Conservation (phyloP, 805 yeast species). For the Teunomyces tritomae region DNA sequence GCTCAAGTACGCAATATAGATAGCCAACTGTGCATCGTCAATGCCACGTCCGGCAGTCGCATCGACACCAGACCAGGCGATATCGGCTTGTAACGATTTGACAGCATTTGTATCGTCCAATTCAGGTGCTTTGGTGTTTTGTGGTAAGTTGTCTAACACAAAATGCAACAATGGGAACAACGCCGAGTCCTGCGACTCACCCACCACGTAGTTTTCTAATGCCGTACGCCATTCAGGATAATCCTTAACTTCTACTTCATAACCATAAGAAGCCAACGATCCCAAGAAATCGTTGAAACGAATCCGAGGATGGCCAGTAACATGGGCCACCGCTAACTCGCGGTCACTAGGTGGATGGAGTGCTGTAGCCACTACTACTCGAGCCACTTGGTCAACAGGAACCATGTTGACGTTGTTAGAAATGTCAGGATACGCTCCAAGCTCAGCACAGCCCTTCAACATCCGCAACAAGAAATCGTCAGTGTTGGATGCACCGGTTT, state of each 20-base stretch:
- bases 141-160: constrained; percentile 89
- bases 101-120: constrained; percentile 83
- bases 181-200: constrained; percentile 72
- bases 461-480: constrained; percentile 94
- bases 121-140: constrained; percentile 92
- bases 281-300: constrained; percentile 73
- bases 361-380: constrained; percentile 81
- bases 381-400: constrained; percentile 97
- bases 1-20: constrained; percentile 76
- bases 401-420: constrained; percentile 90
- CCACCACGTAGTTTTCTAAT: constrained; percentile 71
- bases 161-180: constrained; percentile 91
- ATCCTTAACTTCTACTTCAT: constrained; percentile 55
- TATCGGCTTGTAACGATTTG: constrained; percentile 62
- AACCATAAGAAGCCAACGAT: constrained; percentile 68
- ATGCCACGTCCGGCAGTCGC: constrained; percentile 73
- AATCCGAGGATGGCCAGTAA: constrained; percentile 96
- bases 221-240: constrained; percentile 78
- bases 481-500: constrained; percentile 87
- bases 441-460: constrained; percentile 90
- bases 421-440: constrained; percentile 84
- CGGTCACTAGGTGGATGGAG: constrained; percentile 63
- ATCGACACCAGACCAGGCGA: constrained; percentile 63
- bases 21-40: constrained; percentile 60
- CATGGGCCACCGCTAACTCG: constrained; percentile 77